Evolutionary conservation across 345 rosid species (phyloP), one percentile per base, ranked within the genome.

Genomic region (Garcia nutans): DNA sequence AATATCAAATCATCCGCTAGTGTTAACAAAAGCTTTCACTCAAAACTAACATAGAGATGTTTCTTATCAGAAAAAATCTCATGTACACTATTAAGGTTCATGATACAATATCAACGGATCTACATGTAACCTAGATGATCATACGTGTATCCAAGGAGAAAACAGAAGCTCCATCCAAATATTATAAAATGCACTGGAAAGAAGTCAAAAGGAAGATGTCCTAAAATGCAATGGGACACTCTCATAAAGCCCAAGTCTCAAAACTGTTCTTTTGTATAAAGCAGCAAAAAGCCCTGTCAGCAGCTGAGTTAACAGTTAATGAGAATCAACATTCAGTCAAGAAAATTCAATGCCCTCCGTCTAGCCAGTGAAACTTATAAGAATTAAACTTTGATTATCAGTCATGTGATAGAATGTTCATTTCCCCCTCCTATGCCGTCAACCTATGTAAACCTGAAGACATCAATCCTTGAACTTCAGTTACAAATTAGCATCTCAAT

Each of bases 361-460:
- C 80, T 83, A 71, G 71, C 20, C 65, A 71, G 22, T 71, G 58
- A 76, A 55, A 64, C 64, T 28, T 52, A 37, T 57, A 50, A 70
- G 76, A 61, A 64, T 28, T 69, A 59, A 28, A 65, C 71, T 69
- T 77, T 74, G 42, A 56, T 74, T 50, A 33, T 44, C 65, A 68
- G 62, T 50, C 79, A 68, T 13, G 22, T 55, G 42, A 63, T 66
- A 23, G 52, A 15, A 77, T 20, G 42, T 24, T 47, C 75, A 72
- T 52, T 47, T 68, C 75, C 50, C 72, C 61, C 71, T 45, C 58
- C 80, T 77, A 75, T 64, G 79, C n/a, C 50, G 65, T 33, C 49
- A 57, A 71, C 67, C 44, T 56, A 74, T 6, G 69, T 76, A 71
- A 83, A 78, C 55, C 64, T 64, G 76, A 77, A 70, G 76, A 26